phyloP scores from a whole-genome alignment of 164 flowering plant species.

The Piper longum region DNA sequence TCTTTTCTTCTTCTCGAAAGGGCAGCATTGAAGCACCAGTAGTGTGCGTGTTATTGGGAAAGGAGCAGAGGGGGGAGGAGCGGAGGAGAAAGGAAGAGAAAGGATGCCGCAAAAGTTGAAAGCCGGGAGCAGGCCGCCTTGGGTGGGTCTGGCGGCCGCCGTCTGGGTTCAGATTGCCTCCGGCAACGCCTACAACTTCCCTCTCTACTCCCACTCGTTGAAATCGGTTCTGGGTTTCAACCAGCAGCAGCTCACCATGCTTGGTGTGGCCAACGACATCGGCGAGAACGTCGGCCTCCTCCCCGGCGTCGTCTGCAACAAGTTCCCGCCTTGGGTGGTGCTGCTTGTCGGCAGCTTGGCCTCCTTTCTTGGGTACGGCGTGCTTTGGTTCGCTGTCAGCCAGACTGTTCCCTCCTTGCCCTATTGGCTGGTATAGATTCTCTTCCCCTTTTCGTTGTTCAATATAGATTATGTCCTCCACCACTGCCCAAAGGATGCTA shows the following conservation, averaged over 20 bases:
- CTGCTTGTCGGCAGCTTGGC: constrained; percentile 34
- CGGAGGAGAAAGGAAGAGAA: background rate
- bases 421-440: constrained; percentile 47
- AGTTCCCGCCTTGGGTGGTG: constrained; percentile 64
- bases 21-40: too few species aligned
- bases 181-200: constrained; percentile 55
- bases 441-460: background rate
- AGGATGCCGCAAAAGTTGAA: constrained; percentile 18
- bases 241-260: constrained; percentile 63
- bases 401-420: constrained; percentile 42
- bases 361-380: constrained; percentile 66
- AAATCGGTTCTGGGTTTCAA: constrained; percentile 65
- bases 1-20: too few species aligned
- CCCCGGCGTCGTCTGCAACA: constrained; percentile 63
- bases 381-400: constrained; percentile 57
- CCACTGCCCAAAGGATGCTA: too few species aligned
- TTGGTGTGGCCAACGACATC: constrained; percentile 75
- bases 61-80: background rate
- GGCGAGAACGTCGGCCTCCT: constrained; percentile 71
- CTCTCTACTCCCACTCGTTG: constrained; percentile 57
- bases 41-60: too few species aligned
- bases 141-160: constrained; percentile 75
- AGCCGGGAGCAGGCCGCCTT: constrained; percentile 68
- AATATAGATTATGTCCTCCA: too few species aligned
- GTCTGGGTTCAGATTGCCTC: constrained; percentile 66